phyloP scores from a whole-genome alignment of 371 early-diverging fungal genomes.

The Saksenaea vasiformis region DNA sequence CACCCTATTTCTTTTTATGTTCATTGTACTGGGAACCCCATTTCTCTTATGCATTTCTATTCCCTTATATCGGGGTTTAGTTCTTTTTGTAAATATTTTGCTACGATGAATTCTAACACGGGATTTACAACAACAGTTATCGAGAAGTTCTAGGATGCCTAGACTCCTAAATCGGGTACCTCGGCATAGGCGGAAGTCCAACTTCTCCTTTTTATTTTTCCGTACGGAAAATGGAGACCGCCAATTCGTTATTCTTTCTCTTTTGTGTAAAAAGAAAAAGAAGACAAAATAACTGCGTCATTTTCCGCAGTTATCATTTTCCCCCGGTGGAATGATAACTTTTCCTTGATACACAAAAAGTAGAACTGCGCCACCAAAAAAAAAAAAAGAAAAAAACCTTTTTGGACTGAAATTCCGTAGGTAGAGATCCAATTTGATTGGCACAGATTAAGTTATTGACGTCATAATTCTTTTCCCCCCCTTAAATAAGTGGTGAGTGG shows the following conservation, averaged over 20 bases:
- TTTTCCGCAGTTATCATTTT: neutral
- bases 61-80: too few relatives aligned
- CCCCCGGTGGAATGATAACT: neutral
- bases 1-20: too few relatives aligned
- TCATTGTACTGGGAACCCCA: too few relatives aligned
- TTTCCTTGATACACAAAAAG: neutral
- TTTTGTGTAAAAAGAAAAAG: neutral
- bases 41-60: too few relatives aligned
- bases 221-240: neutral
- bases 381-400: neutral
- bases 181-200: neutral
- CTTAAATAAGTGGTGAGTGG: neutral
- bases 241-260: neutral
- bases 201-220: slow-evolving; percentile 4
- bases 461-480: neutral
- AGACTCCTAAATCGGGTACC: neutral
- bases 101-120: too few relatives aligned
- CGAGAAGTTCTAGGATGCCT: neutral
- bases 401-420: neutral
- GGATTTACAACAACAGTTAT: neutral
- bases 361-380: neutral
- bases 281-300: neutral
- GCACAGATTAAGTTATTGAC: neutral
- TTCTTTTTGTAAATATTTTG: too few relatives aligned
- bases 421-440: neutral